phyloP scores from a whole-genome alignment of 2,329 filamentous ascomycete species.

The Calonectria montana region DNA sequence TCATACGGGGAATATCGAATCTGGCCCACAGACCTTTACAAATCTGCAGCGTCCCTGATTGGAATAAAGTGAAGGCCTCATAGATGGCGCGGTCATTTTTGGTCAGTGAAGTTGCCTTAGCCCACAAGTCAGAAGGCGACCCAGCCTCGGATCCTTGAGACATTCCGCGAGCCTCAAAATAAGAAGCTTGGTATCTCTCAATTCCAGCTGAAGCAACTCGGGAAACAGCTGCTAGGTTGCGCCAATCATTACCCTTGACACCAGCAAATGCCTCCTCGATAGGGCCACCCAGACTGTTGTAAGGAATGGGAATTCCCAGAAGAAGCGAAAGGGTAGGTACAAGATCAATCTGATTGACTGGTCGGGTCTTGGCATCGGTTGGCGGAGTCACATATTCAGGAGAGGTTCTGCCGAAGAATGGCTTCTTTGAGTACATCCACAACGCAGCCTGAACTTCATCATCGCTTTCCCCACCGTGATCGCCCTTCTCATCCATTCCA shows the following conservation, averaged over 20 bases:
- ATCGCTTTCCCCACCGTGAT: slow-evolving; percentile 98
- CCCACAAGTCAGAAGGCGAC: slow-evolving; percentile 56
- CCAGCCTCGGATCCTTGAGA: slow-evolving; percentile 65
- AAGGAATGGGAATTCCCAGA: slow-evolving; percentile 91
- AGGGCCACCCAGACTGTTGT: slow-evolving; percentile 92
- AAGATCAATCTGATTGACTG: slow-evolving; percentile 89
- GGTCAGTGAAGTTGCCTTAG: slow-evolving; percentile 59
- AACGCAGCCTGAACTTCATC: slow-evolving; percentile 94
- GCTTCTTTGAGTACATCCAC: slow-evolving; percentile 97
- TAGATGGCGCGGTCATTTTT: slow-evolving; percentile 56
- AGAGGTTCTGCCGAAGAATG: slow-evolving; percentile 82
- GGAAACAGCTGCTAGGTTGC: slow-evolving; percentile 81
- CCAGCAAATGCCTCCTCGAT: slow-evolving; percentile 95
- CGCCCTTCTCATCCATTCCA: slow-evolving; percentile 96
- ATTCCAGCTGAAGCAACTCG: slow-evolving; percentile 86
- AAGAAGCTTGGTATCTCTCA: slow-evolving; percentile 87
- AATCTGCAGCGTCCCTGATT: slow-evolving; percentile 79
- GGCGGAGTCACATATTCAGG: slow-evolving; percentile 69
- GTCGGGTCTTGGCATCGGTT: slow-evolving; percentile 79
- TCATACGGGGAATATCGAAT: slow-evolving; percentile 90
- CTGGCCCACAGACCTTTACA: slow-evolving; percentile 91
- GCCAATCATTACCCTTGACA: slow-evolving; percentile 74
- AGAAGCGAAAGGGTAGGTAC: slow-evolving; percentile 92
- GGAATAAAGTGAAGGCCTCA: slow-evolving; percentile 76
- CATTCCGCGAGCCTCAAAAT: slow-evolving; percentile 78